These are phyloP conservation scores for Cryptosporidium muris DNA, from an alignment of 169 alveolate species.

Conservation along the genomic window DNA sequence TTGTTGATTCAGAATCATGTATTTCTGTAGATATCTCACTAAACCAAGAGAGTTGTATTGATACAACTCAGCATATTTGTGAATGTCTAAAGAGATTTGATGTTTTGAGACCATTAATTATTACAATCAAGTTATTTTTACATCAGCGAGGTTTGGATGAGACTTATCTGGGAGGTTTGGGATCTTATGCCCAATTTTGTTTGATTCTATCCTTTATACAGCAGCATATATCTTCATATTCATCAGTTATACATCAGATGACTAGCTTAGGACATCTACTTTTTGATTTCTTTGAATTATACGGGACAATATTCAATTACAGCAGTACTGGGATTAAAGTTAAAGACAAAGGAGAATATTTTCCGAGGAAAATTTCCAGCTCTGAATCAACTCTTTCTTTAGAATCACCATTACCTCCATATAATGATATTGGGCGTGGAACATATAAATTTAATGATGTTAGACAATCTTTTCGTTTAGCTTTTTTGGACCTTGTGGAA, in stretches of 20 bases:
- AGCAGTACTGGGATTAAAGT: constrained; percentile 53
- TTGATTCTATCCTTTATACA: constrained; percentile 72
- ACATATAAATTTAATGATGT: constrained; percentile 51
- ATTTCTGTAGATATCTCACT: constrained; percentile 75
- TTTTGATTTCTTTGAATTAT: constrained; percentile 70
- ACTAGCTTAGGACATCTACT: constrained; percentile 71
- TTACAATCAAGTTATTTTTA: constrained; percentile 72
- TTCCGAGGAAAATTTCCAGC: constrained; percentile 2
- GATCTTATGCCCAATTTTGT: constrained; percentile 75
- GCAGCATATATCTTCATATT: constrained; percentile 72
- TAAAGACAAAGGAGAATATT: constrained; percentile 59
- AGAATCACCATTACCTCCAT: constrained; percentile 67
- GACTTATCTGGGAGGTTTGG: constrained; percentile 77
- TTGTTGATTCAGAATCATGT: constrained; percentile 74
- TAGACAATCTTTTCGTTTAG: constrained; percentile 61
- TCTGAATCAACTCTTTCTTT: constrained; percentile 6
- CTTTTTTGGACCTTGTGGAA: constrained; percentile 58
- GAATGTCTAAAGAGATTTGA: constrained; percentile 70
- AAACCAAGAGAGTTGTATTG: constrained; percentile 73
- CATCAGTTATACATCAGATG: constrained; percentile 30
- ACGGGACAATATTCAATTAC: constrained; percentile 63
- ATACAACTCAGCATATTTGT: constrained; percentile 70
- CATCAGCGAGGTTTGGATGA: constrained; percentile 73
- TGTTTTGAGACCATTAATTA: constrained; percentile 74
- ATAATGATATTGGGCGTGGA: constrained; percentile 55